Percentiles rank a stretch among this genome's conserved stretches.
Conservation (phyloP, 2,329 filamentous ascomycete species). For the Cryphonectria radicalis region DNA sequence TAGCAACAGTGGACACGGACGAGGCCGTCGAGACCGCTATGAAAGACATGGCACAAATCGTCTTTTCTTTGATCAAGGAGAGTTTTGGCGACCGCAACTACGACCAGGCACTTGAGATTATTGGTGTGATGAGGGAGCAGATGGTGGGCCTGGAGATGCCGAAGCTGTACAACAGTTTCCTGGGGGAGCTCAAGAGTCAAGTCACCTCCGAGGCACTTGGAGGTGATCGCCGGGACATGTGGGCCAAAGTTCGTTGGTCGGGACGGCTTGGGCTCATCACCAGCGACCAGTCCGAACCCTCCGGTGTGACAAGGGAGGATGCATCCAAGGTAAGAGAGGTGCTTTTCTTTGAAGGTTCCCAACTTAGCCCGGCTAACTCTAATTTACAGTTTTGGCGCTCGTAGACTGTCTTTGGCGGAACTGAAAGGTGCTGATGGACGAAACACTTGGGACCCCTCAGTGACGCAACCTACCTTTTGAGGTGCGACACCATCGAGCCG, state of each 20-base stretch:
- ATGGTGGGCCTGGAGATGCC: slow-evolving; percentile 77
- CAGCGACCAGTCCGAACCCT: slow-evolving; percentile 62
- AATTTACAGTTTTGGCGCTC: slow-evolving; percentile 9
- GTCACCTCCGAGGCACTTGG: slow-evolving; percentile 71
- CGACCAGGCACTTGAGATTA: slow-evolving; percentile 72
- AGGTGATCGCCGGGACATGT: slow-evolving; percentile 81
- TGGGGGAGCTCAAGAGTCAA: slow-evolving; percentile 72
- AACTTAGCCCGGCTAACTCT: background rate
- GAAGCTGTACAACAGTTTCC: slow-evolving; percentile 73
- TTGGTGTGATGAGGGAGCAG: slow-evolving; percentile 79
- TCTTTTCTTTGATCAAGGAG: slow-evolving; percentile 69
- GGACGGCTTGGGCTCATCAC: slow-evolving; percentile 73
- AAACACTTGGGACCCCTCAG: background rate
- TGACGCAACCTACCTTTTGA: background rate
- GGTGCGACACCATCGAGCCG: background rate
- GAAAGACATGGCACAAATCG: slow-evolving; percentile 74
- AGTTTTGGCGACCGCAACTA: slow-evolving; percentile 80
- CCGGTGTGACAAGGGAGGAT: slow-evolving; percentile 70
- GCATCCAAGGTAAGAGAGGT: slow-evolving; percentile 61
- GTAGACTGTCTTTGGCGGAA: background rate
- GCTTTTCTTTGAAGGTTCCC: background rate
- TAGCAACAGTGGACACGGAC: slow-evolving; percentile 55
- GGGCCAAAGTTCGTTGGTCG: slow-evolving; percentile 71
- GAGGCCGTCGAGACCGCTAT: slow-evolving; percentile 68
- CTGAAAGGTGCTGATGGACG: background rate